phyloP scores from a whole-genome alignment of 495 filamentous ascomycete genomes.

The Neurospora pannonica region DNA sequence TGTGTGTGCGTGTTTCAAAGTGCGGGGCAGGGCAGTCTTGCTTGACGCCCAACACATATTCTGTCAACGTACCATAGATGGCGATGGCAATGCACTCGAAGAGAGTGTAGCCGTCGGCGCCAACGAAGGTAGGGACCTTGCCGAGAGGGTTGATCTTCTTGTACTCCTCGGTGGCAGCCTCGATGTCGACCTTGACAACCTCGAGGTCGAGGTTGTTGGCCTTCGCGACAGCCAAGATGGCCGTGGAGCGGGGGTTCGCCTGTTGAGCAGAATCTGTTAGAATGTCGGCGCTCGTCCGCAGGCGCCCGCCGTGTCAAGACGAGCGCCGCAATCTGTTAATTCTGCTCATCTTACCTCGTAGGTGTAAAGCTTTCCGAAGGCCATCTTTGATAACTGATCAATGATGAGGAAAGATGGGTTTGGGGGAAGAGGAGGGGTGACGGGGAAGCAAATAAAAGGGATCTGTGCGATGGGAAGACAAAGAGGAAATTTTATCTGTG shows the following conservation, averaged over 20 bases:
- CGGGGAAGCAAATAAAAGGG: constrained; percentile 12
- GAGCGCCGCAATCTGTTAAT: constrained; percentile 5
- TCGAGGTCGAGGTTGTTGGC: constrained; percentile 89
- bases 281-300: background rate
- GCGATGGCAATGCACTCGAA: constrained; percentile 89
- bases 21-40: constrained; percentile 14
- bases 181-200: constrained; percentile 58
- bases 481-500: constrained; percentile 21
- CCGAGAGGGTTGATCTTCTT: constrained; percentile 76
- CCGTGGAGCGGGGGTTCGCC: constrained; percentile 84
- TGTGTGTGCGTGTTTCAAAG: background rate
- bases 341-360: constrained; percentile 53
- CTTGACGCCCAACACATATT: constrained; percentile 1
- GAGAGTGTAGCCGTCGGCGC: constrained; percentile 82
- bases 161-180: constrained; percentile 60
- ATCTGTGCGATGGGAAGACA: constrained; percentile 11
- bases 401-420: constrained; percentile 5
- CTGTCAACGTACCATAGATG: constrained; percentile 76
- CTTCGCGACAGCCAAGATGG: constrained; percentile 85
- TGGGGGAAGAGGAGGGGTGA: constrained; percentile 10
- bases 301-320: background rate
- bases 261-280: constrained; percentile 26
- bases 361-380: constrained; percentile 95
- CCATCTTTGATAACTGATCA: constrained; percentile 50
- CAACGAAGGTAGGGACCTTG: constrained; percentile 87